Evolutionary conservation across 2,329 filamentous ascomycete genomes (phyloP).

Genomic region (Pseudopyrenochaeta lycopersici): DNA sequence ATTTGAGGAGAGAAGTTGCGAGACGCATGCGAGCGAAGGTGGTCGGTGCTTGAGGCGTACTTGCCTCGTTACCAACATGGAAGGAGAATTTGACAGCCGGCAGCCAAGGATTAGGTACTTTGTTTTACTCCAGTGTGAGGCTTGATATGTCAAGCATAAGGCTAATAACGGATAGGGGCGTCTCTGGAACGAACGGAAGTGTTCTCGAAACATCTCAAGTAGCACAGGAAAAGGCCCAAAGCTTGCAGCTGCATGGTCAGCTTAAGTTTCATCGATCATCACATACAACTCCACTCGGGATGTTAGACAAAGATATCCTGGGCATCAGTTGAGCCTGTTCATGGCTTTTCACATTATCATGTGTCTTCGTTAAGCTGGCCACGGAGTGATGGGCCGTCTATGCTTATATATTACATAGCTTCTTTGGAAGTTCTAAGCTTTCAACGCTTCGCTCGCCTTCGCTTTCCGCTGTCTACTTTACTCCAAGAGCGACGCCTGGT

Average conservation of each 20-base stretch:
- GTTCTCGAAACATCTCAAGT: too few species aligned
- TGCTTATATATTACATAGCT: slow-evolving; percentile 44
- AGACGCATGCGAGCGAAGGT: not conserved
- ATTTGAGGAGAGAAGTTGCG: not conserved
- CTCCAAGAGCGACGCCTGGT: slow-evolving; percentile 95
- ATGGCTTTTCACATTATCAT: slow-evolving; percentile 5
- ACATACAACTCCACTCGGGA: not conserved
- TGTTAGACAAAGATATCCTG: not conserved
- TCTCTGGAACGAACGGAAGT: too few species aligned
- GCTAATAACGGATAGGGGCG: too few species aligned
- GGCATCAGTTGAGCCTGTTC: not conserved
- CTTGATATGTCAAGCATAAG: too few species aligned
- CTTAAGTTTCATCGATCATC: not conserved
- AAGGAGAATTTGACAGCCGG: not conserved
- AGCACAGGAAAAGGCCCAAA: not conserved
- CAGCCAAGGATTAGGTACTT: not conserved
- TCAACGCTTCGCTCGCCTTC: not conserved
- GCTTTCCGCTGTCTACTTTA: slow-evolving; percentile 55
- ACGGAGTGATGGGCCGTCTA: slow-evolving; percentile 32
- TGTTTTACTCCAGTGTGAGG: too few species aligned
- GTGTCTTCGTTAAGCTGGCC: slow-evolving; percentile 26
- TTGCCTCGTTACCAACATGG: not conserved
- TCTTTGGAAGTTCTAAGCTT: slow-evolving; percentile 5
- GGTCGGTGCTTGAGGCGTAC: not conserved
- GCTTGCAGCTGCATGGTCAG: not conserved